Conservation (phyloP, 2,329 filamentous ascomycete species). For the Fusarium armeniacum region DNA sequence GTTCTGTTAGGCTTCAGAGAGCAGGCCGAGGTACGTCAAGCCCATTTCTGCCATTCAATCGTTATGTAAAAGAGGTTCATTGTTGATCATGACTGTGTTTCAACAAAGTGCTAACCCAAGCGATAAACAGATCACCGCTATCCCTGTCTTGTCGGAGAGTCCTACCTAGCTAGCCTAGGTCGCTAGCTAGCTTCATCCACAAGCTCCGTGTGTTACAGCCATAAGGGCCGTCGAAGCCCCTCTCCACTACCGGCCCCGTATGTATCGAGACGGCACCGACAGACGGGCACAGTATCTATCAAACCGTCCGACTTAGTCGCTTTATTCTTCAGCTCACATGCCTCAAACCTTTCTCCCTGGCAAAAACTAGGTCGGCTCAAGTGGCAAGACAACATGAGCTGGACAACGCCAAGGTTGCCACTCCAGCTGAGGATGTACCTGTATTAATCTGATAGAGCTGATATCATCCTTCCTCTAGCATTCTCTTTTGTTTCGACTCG, state of each 20-base stretch:
- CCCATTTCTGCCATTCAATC: too few species aligned
- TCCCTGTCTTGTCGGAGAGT: conserved; percentile 22
- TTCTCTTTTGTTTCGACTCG: not conserved
- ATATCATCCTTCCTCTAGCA: conserved; percentile 8
- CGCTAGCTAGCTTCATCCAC: conserved; percentile 10
- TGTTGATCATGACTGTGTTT: conserved; percentile 2
- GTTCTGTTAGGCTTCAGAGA: too few species aligned
- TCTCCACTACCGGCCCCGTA: conserved; percentile 20
- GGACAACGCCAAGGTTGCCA: not conserved
- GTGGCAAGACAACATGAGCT: conserved; percentile 30
- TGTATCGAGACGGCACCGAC: conserved; percentile 26
- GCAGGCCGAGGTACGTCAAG: too few species aligned
- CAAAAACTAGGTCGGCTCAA: conserved; percentile 11
- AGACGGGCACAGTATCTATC: conserved; percentile 3
- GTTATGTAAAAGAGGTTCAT: not conserved
- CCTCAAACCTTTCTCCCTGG: not conserved
- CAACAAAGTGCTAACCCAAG: conserved; percentile 27
- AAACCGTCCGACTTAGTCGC: not conserved
- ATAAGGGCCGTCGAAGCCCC: conserved; percentile 10
- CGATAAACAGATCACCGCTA: conserved; percentile 30
- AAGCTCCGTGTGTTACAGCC: conserved; percentile 12
- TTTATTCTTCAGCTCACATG: not conserved
- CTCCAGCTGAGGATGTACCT: not conserved
- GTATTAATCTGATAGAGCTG: not conserved
- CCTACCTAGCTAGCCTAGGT: not conserved